Evolutionary conservation across 2,329 filamentous ascomycete genomes (phyloP).

Genomic region (Plectosphaerella cucumerina): DNA sequence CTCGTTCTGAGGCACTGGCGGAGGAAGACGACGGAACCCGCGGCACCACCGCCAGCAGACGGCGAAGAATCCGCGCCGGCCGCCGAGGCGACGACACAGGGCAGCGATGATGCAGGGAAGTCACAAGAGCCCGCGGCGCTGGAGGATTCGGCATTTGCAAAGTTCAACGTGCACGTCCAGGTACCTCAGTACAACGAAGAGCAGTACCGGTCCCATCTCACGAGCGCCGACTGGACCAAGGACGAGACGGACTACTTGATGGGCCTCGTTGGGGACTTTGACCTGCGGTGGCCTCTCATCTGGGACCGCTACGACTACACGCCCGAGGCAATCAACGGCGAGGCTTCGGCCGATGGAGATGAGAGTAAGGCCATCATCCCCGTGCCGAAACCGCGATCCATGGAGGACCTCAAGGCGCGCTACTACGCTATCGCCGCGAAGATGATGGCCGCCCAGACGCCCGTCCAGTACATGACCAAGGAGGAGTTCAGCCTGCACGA

Average conservation of each 20-base stretch:
- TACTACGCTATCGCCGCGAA: constrained; percentile 85
- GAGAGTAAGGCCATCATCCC: constrained; percentile 51
- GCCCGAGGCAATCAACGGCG: constrained; percentile 39
- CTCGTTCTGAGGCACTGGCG: constrained; percentile 79
- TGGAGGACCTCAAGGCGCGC: constrained; percentile 88
- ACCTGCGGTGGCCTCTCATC: constrained; percentile 86
- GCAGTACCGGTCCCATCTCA: constrained; percentile 74
- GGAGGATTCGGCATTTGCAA: constrained; percentile 69
- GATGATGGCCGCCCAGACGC: constrained; percentile 76
- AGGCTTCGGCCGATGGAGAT: constrained; percentile 39
- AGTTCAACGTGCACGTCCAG: constrained; percentile 79
- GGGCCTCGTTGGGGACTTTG: constrained; percentile 68
- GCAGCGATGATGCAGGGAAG: constrained; percentile 20
- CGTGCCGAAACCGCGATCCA: constrained; percentile 54
- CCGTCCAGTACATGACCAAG: constrained; percentile 80
- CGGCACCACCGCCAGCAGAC: constrained; percentile 72
- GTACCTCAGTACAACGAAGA: constrained; percentile 81
- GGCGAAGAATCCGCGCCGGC: constrained; percentile 30
- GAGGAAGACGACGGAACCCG: constrained; percentile 46
- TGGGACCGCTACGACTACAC: constrained; percentile 86
- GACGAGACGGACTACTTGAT: constrained; percentile 94
- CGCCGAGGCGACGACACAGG: constrained; percentile 14
- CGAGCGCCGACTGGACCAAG: constrained; percentile 76
- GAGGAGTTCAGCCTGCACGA: constrained; percentile 81
- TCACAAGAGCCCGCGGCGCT: constrained; percentile 9